Conservation (phyloP, 2,329 filamentous ascomycete genomes). For the Zasmidium citrigriseum region DNA sequence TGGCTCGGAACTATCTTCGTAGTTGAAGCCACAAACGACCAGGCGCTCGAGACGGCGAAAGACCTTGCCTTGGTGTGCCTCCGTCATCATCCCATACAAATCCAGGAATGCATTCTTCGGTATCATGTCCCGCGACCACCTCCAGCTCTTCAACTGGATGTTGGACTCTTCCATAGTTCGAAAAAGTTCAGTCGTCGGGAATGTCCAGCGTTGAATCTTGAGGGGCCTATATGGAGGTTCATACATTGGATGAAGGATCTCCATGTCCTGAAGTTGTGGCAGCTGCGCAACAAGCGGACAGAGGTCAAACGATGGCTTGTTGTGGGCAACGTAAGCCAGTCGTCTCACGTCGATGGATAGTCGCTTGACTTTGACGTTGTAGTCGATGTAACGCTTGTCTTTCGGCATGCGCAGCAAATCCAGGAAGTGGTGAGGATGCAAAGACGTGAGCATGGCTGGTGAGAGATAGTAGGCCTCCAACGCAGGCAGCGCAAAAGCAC, state of each 20-base stretch:
- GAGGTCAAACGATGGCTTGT: constrained; percentile 58
- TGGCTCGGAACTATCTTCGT: constrained; percentile 28
- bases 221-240: constrained; percentile 65
- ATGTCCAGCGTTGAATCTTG: constrained; percentile 63
- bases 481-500: constrained; percentile 36
- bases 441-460: constrained; percentile 31
- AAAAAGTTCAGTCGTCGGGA: constrained; percentile 64
- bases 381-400: constrained; percentile 51
- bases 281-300: constrained; percentile 62
- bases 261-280: constrained; percentile 67
- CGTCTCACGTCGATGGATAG: constrained; percentile 69
- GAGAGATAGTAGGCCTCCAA: constrained; percentile 39
- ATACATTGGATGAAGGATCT: constrained; percentile 72
- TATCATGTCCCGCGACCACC: constrained; percentile 52
- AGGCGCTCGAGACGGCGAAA: constrained; percentile 61
- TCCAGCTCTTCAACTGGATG: constrained; percentile 52
- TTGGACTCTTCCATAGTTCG: constrained; percentile 57
- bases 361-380: constrained; percentile 69
- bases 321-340: constrained; percentile 56
- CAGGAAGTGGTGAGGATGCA: constrained; percentile 34
- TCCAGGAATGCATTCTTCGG: constrained; percentile 16
- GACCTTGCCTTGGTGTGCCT: constrained; percentile 38
- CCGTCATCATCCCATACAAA: constrained; percentile 30
- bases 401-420: constrained; percentile 29
- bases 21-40: constrained; percentile 52